Percentiles rank a stretch among this genome's conserved stretches.
Evolutionary conservation across 2,329 filamentous ascomycete genomes (phyloP).

Genomic region (Aureobasidium vineae): DNA sequence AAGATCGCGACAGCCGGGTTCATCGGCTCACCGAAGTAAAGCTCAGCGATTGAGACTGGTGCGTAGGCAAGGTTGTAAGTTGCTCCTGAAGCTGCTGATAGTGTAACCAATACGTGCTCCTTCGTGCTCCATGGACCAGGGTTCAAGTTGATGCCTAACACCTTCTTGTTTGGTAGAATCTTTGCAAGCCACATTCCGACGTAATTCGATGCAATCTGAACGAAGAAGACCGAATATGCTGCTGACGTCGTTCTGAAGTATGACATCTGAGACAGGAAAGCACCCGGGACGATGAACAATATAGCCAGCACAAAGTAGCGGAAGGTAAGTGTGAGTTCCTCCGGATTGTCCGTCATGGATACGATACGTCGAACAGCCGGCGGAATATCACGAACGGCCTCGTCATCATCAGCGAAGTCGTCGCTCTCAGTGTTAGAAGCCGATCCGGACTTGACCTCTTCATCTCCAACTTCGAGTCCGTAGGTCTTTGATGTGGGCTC

Average conservation of each 20-base stretch:
- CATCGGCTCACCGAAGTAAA: slow-evolving; percentile 56
- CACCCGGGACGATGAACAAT: slow-evolving; percentile 57
- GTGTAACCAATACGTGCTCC: slow-evolving; percentile 58
- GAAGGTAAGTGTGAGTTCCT: slow-evolving; percentile 57
- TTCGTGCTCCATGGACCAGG: slow-evolving; percentile 58
- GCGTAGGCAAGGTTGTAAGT: slow-evolving; percentile 40
- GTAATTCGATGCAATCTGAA: slow-evolving; percentile 59
- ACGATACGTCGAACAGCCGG: slow-evolving; percentile 57
- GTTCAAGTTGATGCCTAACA: slow-evolving; percentile 55
- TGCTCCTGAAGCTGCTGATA: slow-evolving; percentile 36
- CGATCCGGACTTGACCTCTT: slow-evolving; percentile 10
- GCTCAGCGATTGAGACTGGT: slow-evolving; percentile 55
- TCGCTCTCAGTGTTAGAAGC: slow-evolving; percentile 30
- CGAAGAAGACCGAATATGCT: slow-evolving; percentile 61
- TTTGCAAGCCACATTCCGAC: slow-evolving; percentile 54
- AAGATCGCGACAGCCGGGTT: slow-evolving; percentile 56
- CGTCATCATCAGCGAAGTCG: slow-evolving; percentile 40
- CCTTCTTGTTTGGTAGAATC: slow-evolving; percentile 49
- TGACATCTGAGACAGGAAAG: slow-evolving; percentile 58
- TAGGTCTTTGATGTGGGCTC: slow-evolving; percentile 22
- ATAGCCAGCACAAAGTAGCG: slow-evolving; percentile 58
- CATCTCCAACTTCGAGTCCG: slow-evolving; percentile 25
- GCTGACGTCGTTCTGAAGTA: slow-evolving; percentile 58
- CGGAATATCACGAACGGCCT: slow-evolving; percentile 51
- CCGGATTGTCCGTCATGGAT: slow-evolving; percentile 57